Conservation (phyloP, 1,284 basidiomycete genomes). For the Abortiporus biennis region DNA sequence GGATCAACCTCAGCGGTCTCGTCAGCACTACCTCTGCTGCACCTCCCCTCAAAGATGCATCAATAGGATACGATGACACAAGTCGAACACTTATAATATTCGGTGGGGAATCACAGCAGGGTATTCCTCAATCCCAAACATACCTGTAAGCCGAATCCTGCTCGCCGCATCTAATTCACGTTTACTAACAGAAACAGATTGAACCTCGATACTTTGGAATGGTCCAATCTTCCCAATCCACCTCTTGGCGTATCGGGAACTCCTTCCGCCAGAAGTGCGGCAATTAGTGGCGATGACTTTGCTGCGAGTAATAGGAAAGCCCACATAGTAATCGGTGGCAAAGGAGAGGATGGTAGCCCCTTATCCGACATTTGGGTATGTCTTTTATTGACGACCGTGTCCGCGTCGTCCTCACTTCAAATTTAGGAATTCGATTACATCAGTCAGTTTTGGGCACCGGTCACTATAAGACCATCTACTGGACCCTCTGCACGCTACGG, state of each 20-base stretch:
- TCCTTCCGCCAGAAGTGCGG: constrained; percentile 60
- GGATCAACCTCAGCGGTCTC: constrained; percentile 63
- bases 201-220: constrained; percentile 50
- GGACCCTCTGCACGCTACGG: constrained; percentile 58
- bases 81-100: constrained; percentile 62
- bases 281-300: constrained; percentile 57
- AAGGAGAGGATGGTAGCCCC: constrained; percentile 40
- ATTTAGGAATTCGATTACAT: constrained; percentile 66
- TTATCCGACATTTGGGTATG: constrained; percentile 70
- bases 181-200: constrained; percentile 32
- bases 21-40: constrained; percentile 45
- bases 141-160: constrained; percentile 45
- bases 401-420: constrained; percentile 8
- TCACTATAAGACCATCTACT: constrained; percentile 39
- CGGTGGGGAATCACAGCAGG: constrained; percentile 64
- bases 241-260: constrained; percentile 35
- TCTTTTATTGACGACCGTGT: constrained; percentile 3
- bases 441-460: constrained; percentile 67
- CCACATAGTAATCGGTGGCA: constrained; percentile 68
- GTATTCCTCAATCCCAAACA: constrained; percentile 57
- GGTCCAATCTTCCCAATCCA: constrained; percentile 52
- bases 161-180: not conserved
- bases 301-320: constrained; percentile 74
- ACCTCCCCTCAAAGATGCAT: constrained; percentile 63
- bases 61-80: constrained; percentile 46